Evolutionary conservation across 352 stramenopile genomes (phyloP).

Genomic region (Plasmopara halstedii): DNA sequence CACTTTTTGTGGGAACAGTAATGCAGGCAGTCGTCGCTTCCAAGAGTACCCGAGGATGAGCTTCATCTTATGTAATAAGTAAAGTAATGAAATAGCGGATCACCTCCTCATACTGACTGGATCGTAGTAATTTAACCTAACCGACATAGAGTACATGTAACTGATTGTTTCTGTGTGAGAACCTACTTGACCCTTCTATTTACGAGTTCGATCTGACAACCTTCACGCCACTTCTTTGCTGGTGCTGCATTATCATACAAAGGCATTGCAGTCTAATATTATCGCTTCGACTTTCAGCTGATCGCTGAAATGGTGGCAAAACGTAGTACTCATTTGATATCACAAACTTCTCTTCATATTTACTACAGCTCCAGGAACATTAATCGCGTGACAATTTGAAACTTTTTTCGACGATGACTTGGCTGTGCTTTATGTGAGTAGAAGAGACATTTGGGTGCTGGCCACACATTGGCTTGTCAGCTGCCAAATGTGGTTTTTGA

Average conservation of each 20-base stretch:
- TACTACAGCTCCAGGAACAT: no score
- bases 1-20: slow-evolving; percentile 36
- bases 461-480: neutral
- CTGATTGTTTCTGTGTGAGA: neutral
- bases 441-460: neutral
- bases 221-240: neutral
- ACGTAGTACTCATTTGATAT: no score
- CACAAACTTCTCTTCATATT: no score
- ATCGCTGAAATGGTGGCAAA: no score
- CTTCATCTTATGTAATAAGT: no score
- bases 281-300: no score
- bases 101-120: no score
- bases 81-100: no score
- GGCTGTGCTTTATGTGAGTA: neutral
- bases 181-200: neutral
- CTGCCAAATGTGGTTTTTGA: no score
- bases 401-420: no score
- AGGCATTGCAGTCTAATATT: neutral
- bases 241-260: neutral
- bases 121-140: no score
- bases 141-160: neutral
- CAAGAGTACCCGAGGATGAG: neutral
- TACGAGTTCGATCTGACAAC: neutral
- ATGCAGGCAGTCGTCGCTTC: slow-evolving; percentile 24
- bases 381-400: no score